Conservation (phyloP, 495 filamentous ascomycete genomes). For the Talaromyces proteolyticus region DNA sequence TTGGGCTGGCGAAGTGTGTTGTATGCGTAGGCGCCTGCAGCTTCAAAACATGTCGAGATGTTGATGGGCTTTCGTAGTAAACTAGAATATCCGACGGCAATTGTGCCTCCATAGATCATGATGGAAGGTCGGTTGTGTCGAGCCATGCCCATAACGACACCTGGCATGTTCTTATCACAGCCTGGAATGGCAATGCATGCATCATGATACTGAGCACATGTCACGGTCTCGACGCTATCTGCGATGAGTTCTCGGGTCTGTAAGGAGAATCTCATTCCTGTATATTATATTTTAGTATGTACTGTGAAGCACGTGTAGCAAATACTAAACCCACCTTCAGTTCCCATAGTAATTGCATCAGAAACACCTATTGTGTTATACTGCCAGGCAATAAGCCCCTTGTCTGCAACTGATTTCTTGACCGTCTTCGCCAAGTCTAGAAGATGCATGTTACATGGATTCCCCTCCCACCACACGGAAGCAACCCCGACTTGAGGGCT, state of each 20-base stretch:
- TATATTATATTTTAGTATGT: slow-evolving; percentile 5
- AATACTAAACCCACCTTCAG: slow-evolving; percentile 56
- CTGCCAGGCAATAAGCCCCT: slow-evolving; percentile 86
- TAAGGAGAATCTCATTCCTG: slow-evolving; percentile 96
- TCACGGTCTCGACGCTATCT: slow-evolving; percentile 89
- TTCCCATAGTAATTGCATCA: slow-evolving; percentile 95
- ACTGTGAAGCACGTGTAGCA: not conserved
- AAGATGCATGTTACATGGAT: slow-evolving; percentile 76
- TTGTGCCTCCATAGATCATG: slow-evolving; percentile 88
- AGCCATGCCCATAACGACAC: slow-evolving; percentile 75
- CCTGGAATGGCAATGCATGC: slow-evolving; percentile 93
- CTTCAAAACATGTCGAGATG: slow-evolving; percentile 87
- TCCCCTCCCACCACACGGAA: slow-evolving; percentile 98
- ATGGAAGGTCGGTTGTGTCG: slow-evolving; percentile 85
- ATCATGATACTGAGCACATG: slow-evolving; percentile 83
- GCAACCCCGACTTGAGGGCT: slow-evolving; percentile 86
- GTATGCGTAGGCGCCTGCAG: slow-evolving; percentile 80
- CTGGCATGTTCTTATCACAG: slow-evolving; percentile 99
- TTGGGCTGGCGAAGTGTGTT: slow-evolving; percentile 55
- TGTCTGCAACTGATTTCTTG: slow-evolving; percentile 73
- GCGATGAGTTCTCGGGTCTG: slow-evolving; percentile 94
- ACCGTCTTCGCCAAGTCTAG: slow-evolving; percentile 86
- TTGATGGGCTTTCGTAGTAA: slow-evolving; percentile 78
- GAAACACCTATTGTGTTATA: slow-evolving; percentile 94
- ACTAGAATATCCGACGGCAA: slow-evolving; percentile 76